Percentiles rank a stretch among this genome's conserved stretches.
phyloP scores from a whole-genome alignment of 2,329 filamentous ascomycete species.

The Paecilomyces sp. region DNA sequence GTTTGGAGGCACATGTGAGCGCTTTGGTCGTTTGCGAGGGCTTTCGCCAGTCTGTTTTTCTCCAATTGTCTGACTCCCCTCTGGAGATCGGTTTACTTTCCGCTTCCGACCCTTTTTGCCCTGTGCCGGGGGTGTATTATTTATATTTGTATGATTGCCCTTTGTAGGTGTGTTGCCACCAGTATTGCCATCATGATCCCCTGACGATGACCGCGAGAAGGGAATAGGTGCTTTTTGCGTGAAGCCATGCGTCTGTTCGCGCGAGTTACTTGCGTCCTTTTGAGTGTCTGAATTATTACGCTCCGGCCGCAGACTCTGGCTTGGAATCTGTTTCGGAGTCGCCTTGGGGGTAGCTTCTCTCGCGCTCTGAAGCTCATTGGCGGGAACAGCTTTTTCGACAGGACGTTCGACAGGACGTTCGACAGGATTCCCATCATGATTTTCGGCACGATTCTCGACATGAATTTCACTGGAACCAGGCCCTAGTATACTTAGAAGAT shows the following conservation, averaged over 20 bases:
- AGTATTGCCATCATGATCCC: background rate
- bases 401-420: background rate
- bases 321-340: background rate
- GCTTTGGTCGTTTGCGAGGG: background rate
- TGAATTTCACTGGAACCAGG: background rate
- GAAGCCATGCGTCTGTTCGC: background rate
- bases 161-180: background rate
- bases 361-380: background rate
- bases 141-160: background rate
- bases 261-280: background rate
- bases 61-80: background rate
- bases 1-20: constrained; percentile 5
- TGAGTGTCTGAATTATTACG: background rate
- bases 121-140: background rate
- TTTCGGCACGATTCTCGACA: too few relatives aligned
- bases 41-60: background rate
- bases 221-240: background rate
- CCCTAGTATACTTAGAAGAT: constrained; percentile 4
- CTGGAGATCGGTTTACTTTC: background rate
- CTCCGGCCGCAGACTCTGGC: background rate
- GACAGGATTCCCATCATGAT: too few relatives aligned
- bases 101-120: background rate
- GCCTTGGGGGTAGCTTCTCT: background rate
- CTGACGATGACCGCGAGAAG: background rate
- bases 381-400: background rate